Evolutionary conservation across 768 basidiomycete species (phyloP).

Genomic region (Nidularia pulvinata): DNA sequence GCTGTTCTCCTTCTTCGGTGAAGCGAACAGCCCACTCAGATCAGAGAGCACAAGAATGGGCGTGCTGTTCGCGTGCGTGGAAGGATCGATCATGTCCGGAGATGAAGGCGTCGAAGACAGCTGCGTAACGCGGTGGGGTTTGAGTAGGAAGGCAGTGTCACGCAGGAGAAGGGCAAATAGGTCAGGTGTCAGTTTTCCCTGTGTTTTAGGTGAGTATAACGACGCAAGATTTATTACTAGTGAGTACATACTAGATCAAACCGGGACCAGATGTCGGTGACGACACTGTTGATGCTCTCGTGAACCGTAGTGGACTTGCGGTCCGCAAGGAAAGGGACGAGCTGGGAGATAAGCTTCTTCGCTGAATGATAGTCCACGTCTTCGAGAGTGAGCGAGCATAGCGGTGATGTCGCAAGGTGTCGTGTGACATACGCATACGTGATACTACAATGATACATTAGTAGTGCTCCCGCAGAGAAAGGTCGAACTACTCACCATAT

Average conservation of each 20-base stretch:
- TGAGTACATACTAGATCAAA: constrained; percentile 46
- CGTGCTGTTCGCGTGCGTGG: constrained; percentile 35
- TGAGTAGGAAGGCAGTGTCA: constrained; percentile 55
- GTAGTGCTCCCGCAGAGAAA: neutral
- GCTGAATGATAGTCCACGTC: constrained; percentile 46
- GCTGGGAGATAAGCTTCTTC: constrained; percentile 41
- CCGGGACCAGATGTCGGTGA: constrained; percentile 70
- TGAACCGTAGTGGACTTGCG: constrained; percentile 57
- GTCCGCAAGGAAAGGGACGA: constrained; percentile 67
- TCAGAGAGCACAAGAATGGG: constrained; percentile 57
- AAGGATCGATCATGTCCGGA: constrained; percentile 14
- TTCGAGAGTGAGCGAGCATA: constrained; percentile 39
- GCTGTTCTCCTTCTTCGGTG: neutral
- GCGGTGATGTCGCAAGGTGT: constrained; percentile 55
- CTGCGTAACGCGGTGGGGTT: constrained; percentile 37
- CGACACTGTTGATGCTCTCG: constrained; percentile 43
- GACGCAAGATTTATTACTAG: neutral
- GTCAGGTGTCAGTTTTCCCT: constrained; percentile 35
- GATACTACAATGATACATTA: constrained; percentile 38
- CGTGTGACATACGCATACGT: constrained; percentile 71
- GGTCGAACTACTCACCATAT: constrained; percentile 52
- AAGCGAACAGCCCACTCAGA: constrained; percentile 38
- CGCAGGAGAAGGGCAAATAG: constrained; percentile 52
- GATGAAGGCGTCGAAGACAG: constrained; percentile 8
- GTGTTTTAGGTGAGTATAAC: constrained; percentile 3